phyloP scores from a whole-genome alignment of 2,329 filamentous ascomycete genomes.

The Chlorencoelia australis region DNA sequence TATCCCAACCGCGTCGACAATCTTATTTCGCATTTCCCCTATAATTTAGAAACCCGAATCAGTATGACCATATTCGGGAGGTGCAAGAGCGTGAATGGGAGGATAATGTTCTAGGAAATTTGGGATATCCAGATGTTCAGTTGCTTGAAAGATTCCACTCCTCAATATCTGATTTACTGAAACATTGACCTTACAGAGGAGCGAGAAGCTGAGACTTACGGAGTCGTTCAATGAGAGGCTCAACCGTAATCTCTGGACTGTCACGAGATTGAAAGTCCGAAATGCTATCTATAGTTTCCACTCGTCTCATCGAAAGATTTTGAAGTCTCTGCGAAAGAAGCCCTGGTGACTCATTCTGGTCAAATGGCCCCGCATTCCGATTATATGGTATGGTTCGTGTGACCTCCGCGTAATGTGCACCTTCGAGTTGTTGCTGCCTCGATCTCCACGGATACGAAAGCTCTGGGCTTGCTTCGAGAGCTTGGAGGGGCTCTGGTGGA shows the following conservation, averaged over 20 bases:
- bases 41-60: too few relatives aligned
- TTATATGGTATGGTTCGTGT: neutral
- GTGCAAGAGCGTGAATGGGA: too few relatives aligned
- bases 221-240: slow-evolving; percentile 11
- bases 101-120: too few relatives aligned
- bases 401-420: slow-evolving; percentile 6
- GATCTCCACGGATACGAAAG: neutral
- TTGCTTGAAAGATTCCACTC: too few relatives aligned
- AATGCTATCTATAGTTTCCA: slow-evolving; percentile 13
- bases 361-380: slow-evolving; percentile 3
- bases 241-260: slow-evolving; percentile 1
- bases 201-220: too few relatives aligned
- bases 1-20: slow-evolving; percentile 14
- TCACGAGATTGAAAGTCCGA: slow-evolving; percentile 1
- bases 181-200: too few relatives aligned
- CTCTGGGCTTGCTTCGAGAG: slow-evolving; percentile 6
- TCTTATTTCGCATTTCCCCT: slow-evolving; percentile 13
- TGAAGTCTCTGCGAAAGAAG: slow-evolving; percentile 14
- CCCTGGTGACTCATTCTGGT: slow-evolving; percentile 7
- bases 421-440: neutral
- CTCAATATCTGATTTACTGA: too few relatives aligned
- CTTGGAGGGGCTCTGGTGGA: slow-evolving; percentile 12
- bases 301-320: slow-evolving; percentile 16
- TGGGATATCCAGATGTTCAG: too few relatives aligned
- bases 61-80: too few relatives aligned